A percentile compares a stretch with the other conserved stretches of the same genome.
Evolutionary conservation across 441 rosid genomes (phyloP).

Genomic region (Populus hybrid): DNA sequence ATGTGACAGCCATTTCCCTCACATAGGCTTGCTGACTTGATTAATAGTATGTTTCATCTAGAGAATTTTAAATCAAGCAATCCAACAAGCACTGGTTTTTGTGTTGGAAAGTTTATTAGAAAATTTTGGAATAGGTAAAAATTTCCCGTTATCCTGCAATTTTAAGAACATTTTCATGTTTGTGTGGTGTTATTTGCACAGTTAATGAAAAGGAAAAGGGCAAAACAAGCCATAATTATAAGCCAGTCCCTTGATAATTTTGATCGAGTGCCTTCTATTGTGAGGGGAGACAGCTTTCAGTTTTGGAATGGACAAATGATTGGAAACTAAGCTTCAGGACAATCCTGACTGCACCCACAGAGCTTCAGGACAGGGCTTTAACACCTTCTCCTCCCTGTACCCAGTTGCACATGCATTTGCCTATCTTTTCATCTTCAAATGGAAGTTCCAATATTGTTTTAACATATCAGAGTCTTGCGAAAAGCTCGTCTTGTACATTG

Average conservation of each 20-base stretch:
- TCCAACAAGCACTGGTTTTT: not conserved
- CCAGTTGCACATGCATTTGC: not conserved
- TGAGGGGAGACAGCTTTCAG: not conserved
- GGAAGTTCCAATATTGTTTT: not conserved
- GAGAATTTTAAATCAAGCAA: not conserved
- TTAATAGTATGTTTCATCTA: not conserved
- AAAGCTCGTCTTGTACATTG: not conserved
- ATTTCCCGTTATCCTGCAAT: not conserved
- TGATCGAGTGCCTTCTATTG: not conserved
- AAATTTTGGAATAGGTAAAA: not conserved
- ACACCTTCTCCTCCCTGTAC: not conserved
- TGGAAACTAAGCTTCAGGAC: not conserved
- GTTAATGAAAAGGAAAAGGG: not conserved
- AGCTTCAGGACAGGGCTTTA: not conserved
- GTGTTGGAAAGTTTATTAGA: not conserved
- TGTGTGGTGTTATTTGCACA: not conserved
- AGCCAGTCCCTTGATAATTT: not conserved
- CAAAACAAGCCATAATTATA: not conserved
- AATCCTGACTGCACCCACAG: not conserved
- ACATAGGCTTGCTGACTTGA: not conserved
- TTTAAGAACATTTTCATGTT: not conserved
- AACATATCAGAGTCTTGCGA: not conserved
- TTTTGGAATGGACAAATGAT: not conserved
- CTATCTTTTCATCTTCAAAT: not conserved
- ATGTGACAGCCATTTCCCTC: not conserved